Conservation (phyloP, 2,329 filamentous ascomycete species). For the Colletotrichum siamense region DNA sequence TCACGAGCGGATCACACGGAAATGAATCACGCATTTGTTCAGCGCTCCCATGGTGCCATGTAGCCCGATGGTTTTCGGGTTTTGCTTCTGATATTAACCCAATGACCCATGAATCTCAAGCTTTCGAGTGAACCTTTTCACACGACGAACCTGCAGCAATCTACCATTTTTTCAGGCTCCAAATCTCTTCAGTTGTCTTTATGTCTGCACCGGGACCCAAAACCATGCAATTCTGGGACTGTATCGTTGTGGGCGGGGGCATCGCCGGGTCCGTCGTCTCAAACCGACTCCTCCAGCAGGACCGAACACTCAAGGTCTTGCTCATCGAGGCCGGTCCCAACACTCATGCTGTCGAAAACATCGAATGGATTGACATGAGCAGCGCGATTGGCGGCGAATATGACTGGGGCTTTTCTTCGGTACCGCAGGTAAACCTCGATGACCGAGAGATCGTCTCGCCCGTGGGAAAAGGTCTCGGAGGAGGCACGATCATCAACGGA, state of each 20-base stretch:
- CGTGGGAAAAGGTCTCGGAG: constrained; percentile 45
- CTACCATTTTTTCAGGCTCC: accelerated
- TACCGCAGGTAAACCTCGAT: constrained; percentile 30
- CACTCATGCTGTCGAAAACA: constrained; percentile 26
- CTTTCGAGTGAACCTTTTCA: no score
- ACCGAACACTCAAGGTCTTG: constrained; percentile 33
- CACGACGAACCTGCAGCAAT: neutral
- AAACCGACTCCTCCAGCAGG: constrained; percentile 31
- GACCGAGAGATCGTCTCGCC: constrained; percentile 29
- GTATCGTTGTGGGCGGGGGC: constrained; percentile 43
- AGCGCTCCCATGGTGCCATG: neutral
- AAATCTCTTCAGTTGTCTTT: accelerated
- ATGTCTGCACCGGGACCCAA: neutral
- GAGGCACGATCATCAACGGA: constrained; percentile 45
- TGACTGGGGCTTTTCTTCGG: constrained; percentile 39
- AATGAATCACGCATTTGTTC: neutral
- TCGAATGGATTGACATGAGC: constrained; percentile 29
- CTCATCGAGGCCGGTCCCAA: constrained; percentile 44
- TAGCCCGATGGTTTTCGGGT: accelerated
- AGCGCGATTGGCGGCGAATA: constrained; percentile 30
- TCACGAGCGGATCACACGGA: neutral
- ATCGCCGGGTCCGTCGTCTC: constrained; percentile 39
- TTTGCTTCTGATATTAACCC: no score
- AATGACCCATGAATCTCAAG: no score
- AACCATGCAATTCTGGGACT: constrained; percentile 28